Evolutionary conservation across 164 flowering plant species (phyloP), one percentile per base, ranked within the genome.

Genomic region (Taxillus chinensis): DNA sequence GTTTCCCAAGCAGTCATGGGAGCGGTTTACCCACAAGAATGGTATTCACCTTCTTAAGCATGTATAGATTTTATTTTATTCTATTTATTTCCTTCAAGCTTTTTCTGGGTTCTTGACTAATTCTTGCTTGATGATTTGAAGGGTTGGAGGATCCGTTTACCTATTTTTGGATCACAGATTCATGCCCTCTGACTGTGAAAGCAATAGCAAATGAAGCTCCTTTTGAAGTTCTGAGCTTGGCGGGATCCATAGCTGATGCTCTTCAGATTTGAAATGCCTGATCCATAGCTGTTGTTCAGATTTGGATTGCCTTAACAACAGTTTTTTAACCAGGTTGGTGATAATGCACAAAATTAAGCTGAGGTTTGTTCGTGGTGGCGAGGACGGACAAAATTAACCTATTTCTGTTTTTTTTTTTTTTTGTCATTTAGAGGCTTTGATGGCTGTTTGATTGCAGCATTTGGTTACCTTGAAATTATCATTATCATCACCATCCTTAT

Each of bases 161-260:
- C 40, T 71, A 87, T 87, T 95, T 95, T 43, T 95, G 99, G 99
- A 85, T 86, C 63, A 95, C 97, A 3, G 99, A 95, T 71, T 95
- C 99, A 10, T 95, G 99, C 73, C 84, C 96, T 1, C 75, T n/a
- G 3, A 95, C 99, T 11, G 97, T 87, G 63, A 80, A 87, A 59
- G 90, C 90, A 57, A 83, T 95, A 10, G 89, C 60, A 41, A 74
- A 83, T 49, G 78, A 67, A 72, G 85, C 95, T 70, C 99, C 97
- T 17, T 95, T 95, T 68, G 93, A 95, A 77, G 81, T 95, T 62
- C 60, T 95, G 70, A 89, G 92, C 67, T 96, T 95, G 55, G 93
- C 97, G 12, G 90, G 86, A 12, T 95, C 99, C 37, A 91, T 95
- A 61, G 90, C 99, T 15, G 90, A 89, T 64, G 86, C 99, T 55